phyloP scores from a whole-genome alignment of 208 protist species.

The Tritrichomonas foetus region DNA sequence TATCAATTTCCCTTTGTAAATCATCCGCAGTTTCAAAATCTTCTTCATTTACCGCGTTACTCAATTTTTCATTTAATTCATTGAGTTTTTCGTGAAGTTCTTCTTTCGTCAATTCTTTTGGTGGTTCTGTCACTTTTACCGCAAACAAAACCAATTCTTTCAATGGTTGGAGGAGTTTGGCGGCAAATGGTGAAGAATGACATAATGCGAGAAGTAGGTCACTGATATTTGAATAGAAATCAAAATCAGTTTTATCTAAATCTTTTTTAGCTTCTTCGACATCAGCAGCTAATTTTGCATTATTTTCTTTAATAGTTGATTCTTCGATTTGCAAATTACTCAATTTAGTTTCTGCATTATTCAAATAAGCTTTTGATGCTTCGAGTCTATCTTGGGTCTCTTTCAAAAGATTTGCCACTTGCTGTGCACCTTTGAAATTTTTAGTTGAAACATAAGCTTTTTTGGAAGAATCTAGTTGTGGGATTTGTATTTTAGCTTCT shows the following conservation, averaged over 20 bases:
- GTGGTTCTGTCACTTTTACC: background rate
- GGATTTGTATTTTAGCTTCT: background rate
- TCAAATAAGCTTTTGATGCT: background rate
- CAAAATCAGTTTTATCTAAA: background rate
- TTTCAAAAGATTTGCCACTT: background rate
- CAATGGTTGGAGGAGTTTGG: background rate
- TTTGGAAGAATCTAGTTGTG: background rate
- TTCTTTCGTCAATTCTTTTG: background rate
- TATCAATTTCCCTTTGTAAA: background rate
- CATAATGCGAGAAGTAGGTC: background rate
- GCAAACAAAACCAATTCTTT: background rate
- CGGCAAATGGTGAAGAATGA: background rate
- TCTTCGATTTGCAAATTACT: background rate
- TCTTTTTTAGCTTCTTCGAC: background rate
- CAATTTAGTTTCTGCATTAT: background rate
- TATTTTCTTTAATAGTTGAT: background rate
- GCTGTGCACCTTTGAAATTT: background rate
- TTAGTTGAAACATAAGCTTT: background rate
- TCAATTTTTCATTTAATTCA: background rate
- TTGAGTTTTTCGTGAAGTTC: background rate
- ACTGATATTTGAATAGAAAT: background rate
- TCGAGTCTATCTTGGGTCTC: background rate
- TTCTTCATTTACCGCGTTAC: background rate
- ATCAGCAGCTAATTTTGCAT: background rate
- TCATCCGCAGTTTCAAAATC: background rate